Evolutionary conservation across 1,284 basidiomycete genomes (phyloP), one percentile per base, ranked within the genome.

Genomic region (Blastosporella zonata): DNA sequence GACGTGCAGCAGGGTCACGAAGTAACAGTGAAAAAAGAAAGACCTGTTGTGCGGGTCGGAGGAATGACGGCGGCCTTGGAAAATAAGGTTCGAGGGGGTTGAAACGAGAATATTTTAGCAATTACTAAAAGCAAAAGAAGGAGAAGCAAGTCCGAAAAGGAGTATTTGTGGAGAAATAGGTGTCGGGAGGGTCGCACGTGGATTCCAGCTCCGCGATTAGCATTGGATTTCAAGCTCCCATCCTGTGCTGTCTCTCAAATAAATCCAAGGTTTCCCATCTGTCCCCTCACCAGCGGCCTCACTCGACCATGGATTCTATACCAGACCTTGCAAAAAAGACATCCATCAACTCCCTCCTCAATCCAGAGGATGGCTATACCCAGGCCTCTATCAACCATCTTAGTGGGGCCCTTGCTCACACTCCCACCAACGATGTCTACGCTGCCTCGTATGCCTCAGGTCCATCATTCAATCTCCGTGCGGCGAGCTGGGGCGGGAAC

Each of bases 291-390:
- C 29, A 10, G 25, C 29, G 29, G 3, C 29, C 13, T 7, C 6
- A 7, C n/a, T n/a, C n/a, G 13, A 15, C 34, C n/a, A 35, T 35
- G 34, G 34, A 35, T 7, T 33, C 31, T 33, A 36, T 69, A 20
- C 61, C 66, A 42, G 70, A 72, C 57, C 63, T 67, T 20, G 61
- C 64, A 31, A 72, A 69, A 59, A 72, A 71, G 52, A 67, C 67
- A 8, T 71, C 71, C 5, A 73, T 74, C 45, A 67, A 58, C 53
- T 67, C 70, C 25, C 61, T 74, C 38, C 64, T 74, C 44, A 74
- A 74, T 51, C 72, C 71, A 3, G 67, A 67, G 43, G 52, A 50
- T 40, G 56, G 50, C 17, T 63, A 61, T 34, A 9, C 6, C 6
- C 29, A 31, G 29, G 46, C 62, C 43, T 46, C 57, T 44, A 49